Conservation (phyloP, 164 flowering plant genomes). For the Chimonanthus praecox region DNA sequence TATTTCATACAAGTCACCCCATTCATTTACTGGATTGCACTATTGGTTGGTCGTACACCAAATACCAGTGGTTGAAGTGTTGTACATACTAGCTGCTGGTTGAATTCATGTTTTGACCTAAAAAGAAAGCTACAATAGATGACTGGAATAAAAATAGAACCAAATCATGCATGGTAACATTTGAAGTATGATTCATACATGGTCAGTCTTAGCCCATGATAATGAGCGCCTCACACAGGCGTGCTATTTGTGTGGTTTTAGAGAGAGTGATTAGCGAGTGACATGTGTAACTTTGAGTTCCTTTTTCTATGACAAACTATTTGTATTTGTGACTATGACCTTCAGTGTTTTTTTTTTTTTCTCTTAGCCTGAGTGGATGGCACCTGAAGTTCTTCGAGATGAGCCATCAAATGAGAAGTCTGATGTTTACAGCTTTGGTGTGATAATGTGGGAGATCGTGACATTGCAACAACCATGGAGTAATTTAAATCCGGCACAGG, state of each 20-base stretch:
- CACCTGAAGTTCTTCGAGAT: conserved; percentile 96
- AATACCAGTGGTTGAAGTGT: neutral
- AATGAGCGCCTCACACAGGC: neutral
- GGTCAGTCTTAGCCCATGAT: neutral
- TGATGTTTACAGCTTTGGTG: conserved; percentile 89
- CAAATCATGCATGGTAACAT: neutral
- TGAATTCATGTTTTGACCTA: neutral
- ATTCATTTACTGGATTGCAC: neutral
- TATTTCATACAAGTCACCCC: too few relatives aligned
- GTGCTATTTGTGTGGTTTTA: neutral
- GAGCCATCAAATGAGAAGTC: conserved; percentile 96
- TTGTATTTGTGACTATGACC: neutral
- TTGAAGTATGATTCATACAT: neutral
- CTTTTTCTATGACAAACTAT: neutral
- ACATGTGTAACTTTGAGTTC: neutral
- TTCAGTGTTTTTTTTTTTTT: neutral
- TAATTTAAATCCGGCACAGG: conserved; percentile 89
- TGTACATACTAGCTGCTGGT: neutral
- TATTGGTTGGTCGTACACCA: neutral
- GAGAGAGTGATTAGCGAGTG: neutral
- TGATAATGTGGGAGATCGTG: conserved; percentile 88
- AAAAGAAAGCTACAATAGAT: neutral
- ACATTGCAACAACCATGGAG: conserved; percentile 91
- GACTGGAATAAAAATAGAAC: neutral
- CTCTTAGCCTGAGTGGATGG: conserved; percentile 96